Percentiles rank a stretch among this genome's conserved stretches.
Conservation (phyloP, 352 stramenopile species). For the Pythium apleroticum region DNA sequence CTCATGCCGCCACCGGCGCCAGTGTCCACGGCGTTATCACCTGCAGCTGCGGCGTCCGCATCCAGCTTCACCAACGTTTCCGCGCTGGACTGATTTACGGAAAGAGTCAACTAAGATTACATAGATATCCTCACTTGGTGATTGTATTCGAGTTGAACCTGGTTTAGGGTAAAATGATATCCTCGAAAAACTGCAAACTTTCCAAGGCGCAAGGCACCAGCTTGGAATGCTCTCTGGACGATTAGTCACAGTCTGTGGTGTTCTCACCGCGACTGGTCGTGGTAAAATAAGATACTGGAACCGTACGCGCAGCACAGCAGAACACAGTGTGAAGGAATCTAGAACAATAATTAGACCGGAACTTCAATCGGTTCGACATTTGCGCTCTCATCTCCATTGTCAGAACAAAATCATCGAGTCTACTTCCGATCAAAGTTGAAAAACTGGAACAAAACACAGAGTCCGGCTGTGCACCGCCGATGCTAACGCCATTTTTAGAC, state of each 20-base stretch:
- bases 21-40: neutral
- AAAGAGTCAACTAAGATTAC: neutral
- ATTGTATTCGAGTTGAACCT: neutral
- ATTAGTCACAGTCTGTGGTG: neutral
- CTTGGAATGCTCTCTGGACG: neutral
- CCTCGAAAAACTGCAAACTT: neutral
- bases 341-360: neutral
- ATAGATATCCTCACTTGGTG: conserved; percentile 2
- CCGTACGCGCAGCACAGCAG: too few species aligned
- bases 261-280: neutral
- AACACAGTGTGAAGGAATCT: conserved; percentile 4
- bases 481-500: conserved; percentile 5
- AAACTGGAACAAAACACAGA: conserved; percentile 8
- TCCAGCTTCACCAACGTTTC: conserved; percentile 35
- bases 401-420: neutral
- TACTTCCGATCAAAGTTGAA: neutral
- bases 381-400: neutral
- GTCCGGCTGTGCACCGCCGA: neutral
- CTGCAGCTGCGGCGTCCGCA: neutral
- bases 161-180: neutral
- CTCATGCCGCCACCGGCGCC: conserved; percentile 13
- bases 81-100: conserved; percentile 37
- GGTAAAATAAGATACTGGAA: too few species aligned
- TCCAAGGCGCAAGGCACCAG: neutral
- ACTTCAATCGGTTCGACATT: conserved; percentile 1